phyloP scores from a whole-genome alignment of 768 basidiomycete species.

The Russula brevipes region DNA sequence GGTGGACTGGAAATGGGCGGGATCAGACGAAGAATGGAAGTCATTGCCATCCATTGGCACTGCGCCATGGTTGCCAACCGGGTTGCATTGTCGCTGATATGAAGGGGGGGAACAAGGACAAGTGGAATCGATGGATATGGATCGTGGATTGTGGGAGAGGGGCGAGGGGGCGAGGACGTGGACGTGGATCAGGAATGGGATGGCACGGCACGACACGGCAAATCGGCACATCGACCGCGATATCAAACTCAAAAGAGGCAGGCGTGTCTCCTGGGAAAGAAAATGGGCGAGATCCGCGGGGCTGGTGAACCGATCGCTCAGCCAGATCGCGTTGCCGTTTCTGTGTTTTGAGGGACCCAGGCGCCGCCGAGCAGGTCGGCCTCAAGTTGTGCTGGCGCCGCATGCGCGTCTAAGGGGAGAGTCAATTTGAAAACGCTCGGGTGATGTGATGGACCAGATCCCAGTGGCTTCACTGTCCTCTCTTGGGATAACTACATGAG shows the following conservation, averaged over 20 bases:
- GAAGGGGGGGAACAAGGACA: background rate
- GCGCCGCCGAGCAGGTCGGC: slow-evolving; percentile 21
- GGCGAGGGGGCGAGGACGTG: background rate
- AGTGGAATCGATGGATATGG: slow-evolving; percentile 14
- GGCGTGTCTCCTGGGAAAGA: slow-evolving; percentile 12
- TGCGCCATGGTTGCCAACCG: too few relatives aligned
- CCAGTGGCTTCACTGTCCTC: slow-evolving; percentile 6
- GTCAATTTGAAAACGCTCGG: slow-evolving; percentile 19
- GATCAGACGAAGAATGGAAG: slow-evolving; percentile 12
- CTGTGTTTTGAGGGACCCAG: slow-evolving; percentile 11
- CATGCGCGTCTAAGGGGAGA: background rate
- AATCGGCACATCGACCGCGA: background rate
- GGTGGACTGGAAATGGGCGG: slow-evolving; percentile 9
- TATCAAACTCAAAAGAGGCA: background rate
- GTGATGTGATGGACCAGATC: slow-evolving; percentile 9
- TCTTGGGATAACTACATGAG: slow-evolving; percentile 17
- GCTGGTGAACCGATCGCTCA: slow-evolving; percentile 18
- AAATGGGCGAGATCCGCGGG: slow-evolving; percentile 23
- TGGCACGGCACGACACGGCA: too few relatives aligned
- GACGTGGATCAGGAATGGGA: background rate
- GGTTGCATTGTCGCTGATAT: background rate
- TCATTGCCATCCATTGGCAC: too few relatives aligned
- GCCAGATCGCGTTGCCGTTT: slow-evolving; percentile 21
- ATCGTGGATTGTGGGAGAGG: too few relatives aligned
- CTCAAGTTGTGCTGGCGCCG: slow-evolving; percentile 20